Evolutionary conservation across 441 rosid genomes (phyloP), one percentile per base, ranked within the genome.

Genomic region (Populus hybrid): DNA sequence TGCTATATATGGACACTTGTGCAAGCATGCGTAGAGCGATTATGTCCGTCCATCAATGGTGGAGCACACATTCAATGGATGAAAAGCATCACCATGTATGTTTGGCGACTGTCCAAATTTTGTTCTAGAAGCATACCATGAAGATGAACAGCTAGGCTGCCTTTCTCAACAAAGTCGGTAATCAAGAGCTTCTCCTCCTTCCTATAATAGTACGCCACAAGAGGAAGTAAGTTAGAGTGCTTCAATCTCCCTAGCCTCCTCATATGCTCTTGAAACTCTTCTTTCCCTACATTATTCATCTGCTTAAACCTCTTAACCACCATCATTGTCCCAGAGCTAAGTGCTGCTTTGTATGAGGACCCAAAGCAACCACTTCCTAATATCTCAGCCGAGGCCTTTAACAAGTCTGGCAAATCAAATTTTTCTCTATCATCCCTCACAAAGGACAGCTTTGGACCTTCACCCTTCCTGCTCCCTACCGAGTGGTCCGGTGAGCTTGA

Each of bases 261-360:
- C 91, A 94, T 89, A 61, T 96, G 96, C 71, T 92, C 94, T 36
- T 91, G 86, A 82, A 94, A 96, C 21, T 92, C 98, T 26, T 93
- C 94, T 83, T 84, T 88, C 9, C 94, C 93, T 1, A 93, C 88
- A 50, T 87, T 89, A 76, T 89, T 94, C 97, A 94, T 92, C 74
- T 89, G 92, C 82, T 89, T 94, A 74, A 86, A 94, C 83, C 97
- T 90, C 91, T 96, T 96, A 69, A 94, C 99, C 76, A 96, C 99
- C 82, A 91, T 40, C 6, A 78, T 81, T 18, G 73, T 59, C 3
- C 94, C 96, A 6, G 67, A 75, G 46, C 76, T 8, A 23, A 94
- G 78, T 2, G 81, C 87, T 0, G 99, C 91, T 80, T 93, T 96
- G 65, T 93, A 96, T 11, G 99, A 94, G 40, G 95, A 89, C 16